Evolutionary conservation across 345 rosid genomes (phyloP).

Genomic region (Eucalyptus camaldulensis): DNA sequence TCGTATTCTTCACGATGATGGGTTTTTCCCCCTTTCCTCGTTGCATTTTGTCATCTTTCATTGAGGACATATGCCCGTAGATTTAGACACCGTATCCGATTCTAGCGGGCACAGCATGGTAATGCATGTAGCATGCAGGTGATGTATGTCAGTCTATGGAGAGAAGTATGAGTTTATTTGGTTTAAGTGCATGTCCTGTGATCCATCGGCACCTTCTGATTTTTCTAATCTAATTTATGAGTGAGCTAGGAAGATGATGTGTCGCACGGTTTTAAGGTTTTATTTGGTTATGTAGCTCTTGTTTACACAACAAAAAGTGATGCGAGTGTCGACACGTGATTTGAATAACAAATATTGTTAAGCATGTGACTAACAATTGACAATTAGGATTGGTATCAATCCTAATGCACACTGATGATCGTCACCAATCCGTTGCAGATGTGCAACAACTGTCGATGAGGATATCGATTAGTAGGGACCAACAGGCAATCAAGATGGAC

Average conservation of each 20-base stretch:
- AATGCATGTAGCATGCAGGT: neutral
- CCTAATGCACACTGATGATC: too few species aligned
- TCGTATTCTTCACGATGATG: neutral
- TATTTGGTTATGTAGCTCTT: neutral
- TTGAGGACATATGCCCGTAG: neutral
- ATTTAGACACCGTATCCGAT: neutral
- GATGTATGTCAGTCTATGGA: neutral
- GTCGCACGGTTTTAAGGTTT: neutral
- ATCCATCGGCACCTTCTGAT: neutral
- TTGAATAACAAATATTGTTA: too few species aligned
- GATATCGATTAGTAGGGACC: too few species aligned
- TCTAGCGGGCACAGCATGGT: neutral
- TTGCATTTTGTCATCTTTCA: neutral
- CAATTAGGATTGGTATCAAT: too few species aligned
- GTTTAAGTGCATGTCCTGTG: neutral
- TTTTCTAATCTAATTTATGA: neutral
- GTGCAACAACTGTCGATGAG: accelerated
- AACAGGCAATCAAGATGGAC: too few species aligned
- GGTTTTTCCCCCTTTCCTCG: neutral
- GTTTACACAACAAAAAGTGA: too few species aligned
- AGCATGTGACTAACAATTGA: too few species aligned
- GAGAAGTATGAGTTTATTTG: neutral
- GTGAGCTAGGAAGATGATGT: neutral
- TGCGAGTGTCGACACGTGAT: too few species aligned
- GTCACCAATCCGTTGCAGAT: too few species aligned